A percentile compares a stretch with the other conserved stretches of the same genome.
Conservation (phyloP, 495 filamentous ascomycete species). For the Penicillium maclennaniae region DNA sequence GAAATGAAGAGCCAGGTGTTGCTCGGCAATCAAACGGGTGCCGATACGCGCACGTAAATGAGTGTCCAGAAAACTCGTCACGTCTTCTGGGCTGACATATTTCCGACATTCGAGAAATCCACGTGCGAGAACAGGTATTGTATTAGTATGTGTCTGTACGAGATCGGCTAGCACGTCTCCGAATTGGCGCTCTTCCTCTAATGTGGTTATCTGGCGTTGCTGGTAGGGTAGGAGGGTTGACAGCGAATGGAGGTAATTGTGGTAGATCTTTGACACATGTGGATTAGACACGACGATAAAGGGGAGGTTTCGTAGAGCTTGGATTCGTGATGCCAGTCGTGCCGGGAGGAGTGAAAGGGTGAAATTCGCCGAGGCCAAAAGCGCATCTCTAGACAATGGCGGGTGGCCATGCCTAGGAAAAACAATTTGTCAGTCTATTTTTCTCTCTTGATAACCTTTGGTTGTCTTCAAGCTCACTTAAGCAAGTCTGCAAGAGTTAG, state of each 20-base stretch:
- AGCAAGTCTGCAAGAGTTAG: slow-evolving; percentile 85
- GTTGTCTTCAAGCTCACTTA: slow-evolving; percentile 50
- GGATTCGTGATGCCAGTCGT: slow-evolving; percentile 90
- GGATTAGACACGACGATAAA: slow-evolving; percentile 97
- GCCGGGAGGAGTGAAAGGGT: slow-evolving; percentile 88
- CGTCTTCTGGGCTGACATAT: slow-evolving; percentile 75
- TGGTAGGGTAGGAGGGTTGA: slow-evolving; percentile 85
- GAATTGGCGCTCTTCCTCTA: slow-evolving; percentile 87
- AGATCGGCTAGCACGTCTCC: slow-evolving; percentile 89
- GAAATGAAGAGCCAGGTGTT: slow-evolving; percentile 91
- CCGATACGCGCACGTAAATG: slow-evolving; percentile 93
- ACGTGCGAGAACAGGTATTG: slow-evolving; percentile 85
- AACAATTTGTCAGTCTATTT: background rate
- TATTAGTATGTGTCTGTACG: slow-evolving; percentile 88
- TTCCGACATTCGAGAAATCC: slow-evolving; percentile 89
- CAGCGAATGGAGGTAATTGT: slow-evolving; percentile 89
- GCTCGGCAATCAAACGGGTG: slow-evolving; percentile 89
- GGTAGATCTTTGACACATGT: slow-evolving; percentile 85
- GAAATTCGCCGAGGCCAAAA: slow-evolving; percentile 89
- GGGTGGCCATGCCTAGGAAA: slow-evolving; percentile 75
- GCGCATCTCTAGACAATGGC: slow-evolving; percentile 71
- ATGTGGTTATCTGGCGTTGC: slow-evolving; percentile 66
- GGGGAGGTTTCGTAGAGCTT: slow-evolving; percentile 86
- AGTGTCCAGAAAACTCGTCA: slow-evolving; percentile 88
- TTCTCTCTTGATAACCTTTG: background rate